Base-by-base conservation (phyloP, 768 basidiomycete genomes). In the Suillus lakei region DNA sequence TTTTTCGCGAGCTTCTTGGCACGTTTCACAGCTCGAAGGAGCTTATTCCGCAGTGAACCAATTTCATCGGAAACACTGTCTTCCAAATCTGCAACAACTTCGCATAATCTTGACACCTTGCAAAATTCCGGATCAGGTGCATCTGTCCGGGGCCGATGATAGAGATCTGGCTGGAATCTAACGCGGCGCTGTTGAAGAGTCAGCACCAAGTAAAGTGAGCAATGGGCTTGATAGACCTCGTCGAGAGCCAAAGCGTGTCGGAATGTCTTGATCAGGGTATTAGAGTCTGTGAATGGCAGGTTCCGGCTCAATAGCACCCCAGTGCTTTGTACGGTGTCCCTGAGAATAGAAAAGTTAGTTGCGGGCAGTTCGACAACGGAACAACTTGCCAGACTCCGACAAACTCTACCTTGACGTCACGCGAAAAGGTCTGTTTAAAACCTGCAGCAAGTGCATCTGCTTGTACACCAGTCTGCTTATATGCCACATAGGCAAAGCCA, bases 251-350 rank as follows among this genome's bases (percentile, higher is more conserved):
- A 79, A 0, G 92, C 93, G 56, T 95, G 93, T 18, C 93, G 82
- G 75, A 94, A 93, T 4, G 83, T 84, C 78, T 82, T 87, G 72
- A 94, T 88, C 13, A 83, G 81, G 26, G 76, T 80, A 70, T 92
- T 91, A 21, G 84, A 81, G 53, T 81, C 80, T 0, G 89, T 87
- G 68, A 92, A 94, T 0, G 93, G 93, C 32, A 94, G 78, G 1
- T 80, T 83, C 10, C 84, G 81, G 3, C 83, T 79, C 77, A 81
- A 77, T n/a, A 94, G 64, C 1, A 90, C 69, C 0, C 93, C 93
- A 26, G 92, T 91, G 61, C 90, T 90, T 9, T 88, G 81, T 4
- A 95, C 92, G 0, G 92, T 95, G 65, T 95, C 92, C 92, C 91
- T 85, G 62, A 44, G 6, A 23, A 63, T 6, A 16, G 21, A 48